Conservation (phyloP, 208 protist species). For the Leishmania guyanensis region DNA sequence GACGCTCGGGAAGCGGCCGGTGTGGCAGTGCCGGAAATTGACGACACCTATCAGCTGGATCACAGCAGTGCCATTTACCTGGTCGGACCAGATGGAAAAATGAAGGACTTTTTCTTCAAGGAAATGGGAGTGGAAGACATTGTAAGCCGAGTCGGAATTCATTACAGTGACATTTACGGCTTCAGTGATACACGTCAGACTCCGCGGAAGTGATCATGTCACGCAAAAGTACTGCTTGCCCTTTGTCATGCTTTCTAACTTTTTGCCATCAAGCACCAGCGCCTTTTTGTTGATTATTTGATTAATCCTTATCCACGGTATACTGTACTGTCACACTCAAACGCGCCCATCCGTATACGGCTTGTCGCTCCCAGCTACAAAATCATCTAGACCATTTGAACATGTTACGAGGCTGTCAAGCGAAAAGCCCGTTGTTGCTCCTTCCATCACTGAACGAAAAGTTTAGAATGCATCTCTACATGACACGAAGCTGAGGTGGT, state of each 20-base stretch:
- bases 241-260: background rate
- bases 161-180: slow-evolving; percentile 75
- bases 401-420: background rate
- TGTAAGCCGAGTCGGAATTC: slow-evolving; percentile 65
- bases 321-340: background rate
- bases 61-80: slow-evolving; percentile 89
- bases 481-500: background rate
- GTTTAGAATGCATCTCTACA: background rate
- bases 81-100: slow-evolving; percentile 83
- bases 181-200: slow-evolving; percentile 58
- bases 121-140: slow-evolving; percentile 78
- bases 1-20: slow-evolving; percentile 60
- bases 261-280: background rate
- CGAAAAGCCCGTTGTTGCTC: background rate
- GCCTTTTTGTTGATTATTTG: background rate
- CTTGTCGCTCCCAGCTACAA: background rate
- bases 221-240: background rate
- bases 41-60: slow-evolving; percentile 88
- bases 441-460: background rate
- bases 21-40: slow-evolving; percentile 48
- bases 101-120: slow-evolving; percentile 90
- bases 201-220: background rate
- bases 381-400: background rate
- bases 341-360: background rate
- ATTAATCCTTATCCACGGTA: background rate